Evolutionary conservation across 257 asterid genomes (phyloP), one percentile per base, ranked within the genome.

Genomic region (Scutellaria barbata): DNA sequence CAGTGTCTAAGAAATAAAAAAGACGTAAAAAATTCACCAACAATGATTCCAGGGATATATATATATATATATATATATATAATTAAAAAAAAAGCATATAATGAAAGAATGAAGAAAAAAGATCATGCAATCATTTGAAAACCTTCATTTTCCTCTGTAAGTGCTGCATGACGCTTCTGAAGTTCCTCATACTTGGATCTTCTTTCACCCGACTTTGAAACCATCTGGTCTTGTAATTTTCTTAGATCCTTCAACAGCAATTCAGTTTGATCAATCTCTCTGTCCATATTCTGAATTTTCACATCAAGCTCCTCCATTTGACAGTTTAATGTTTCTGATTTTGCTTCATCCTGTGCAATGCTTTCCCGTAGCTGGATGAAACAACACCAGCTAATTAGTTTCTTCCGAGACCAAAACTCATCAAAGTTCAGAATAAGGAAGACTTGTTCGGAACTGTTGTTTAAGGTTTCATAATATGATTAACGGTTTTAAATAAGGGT

Each of bases 161-260:
- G 95, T 41, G 87, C 92, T 13, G 83, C 85, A 77, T 82, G 80
- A 71, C 86, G 93, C 56, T 72, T 88, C 85, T 88, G 81, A 68
- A 75, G 73, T 78, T 87, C 96, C 81, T 88, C 90, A 69, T 74
- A 78, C 83, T 88, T 84, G 70, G 96, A 89, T 82, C 83, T 92
- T 81, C 99, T 84, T 86, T 95, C 95, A 77, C 96, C 99, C 10
- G 92, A 78, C 82, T 85, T 89, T 71, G 88, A 74, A 53, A 92
- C 84, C 79, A 89, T 81, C 79, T 85, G 86, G 74, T 79, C 85
- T 81, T 87, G 84, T 75, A 92, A 73, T 66, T 82, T 84, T 50
- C 77, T 77, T 52, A 92, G 73, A 72, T 92, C 92, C 87, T 95
- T 88, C 92, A 87, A 63, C 30, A 77, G 80, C 13, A 75, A 77